phyloP scores from a whole-genome alignment of 1,139 yeast genomes.

The Wickerhamiella pararugosa region DNA sequence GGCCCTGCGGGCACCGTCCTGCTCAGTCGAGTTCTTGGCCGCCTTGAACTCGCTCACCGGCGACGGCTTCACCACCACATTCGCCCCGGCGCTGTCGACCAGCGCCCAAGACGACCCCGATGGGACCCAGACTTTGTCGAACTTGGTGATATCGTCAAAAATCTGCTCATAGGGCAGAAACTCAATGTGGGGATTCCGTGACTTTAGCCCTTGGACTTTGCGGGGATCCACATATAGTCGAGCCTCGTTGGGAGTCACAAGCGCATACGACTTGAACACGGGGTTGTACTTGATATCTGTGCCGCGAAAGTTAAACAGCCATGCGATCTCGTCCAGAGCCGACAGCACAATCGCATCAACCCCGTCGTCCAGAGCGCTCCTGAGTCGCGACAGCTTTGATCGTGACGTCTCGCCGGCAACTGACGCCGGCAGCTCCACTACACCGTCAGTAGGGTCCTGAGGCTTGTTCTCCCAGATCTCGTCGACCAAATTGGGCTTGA shows the following conservation, averaged over 20 bases:
- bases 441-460: constrained; percentile 21
- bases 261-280: constrained; percentile 69
- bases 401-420: constrained; percentile 31
- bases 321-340: constrained; percentile 82
- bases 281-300: constrained; percentile 80
- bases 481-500: constrained; percentile 59
- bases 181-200: constrained; percentile 20
- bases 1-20: constrained; percentile 60
- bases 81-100: constrained; percentile 30
- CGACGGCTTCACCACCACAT: constrained; percentile 29
- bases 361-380: constrained; percentile 29
- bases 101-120: constrained; percentile 71
- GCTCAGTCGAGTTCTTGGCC: constrained; percentile 57
- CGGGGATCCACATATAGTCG: constrained; percentile 54
- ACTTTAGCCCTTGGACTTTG: constrained; percentile 17
- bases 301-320: constrained; percentile 84
- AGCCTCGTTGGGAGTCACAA: constrained; percentile 47
- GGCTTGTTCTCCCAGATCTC: constrained; percentile 50
- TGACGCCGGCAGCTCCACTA: constrained; percentile 21
- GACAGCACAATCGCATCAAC: constrained; percentile 41
- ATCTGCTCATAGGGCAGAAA: constrained; percentile 25
- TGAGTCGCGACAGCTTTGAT: constrained; percentile 32
- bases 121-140: constrained; percentile 38
- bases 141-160: constrained; percentile 22
- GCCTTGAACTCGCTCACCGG: constrained; percentile 61